Base-by-base conservation (phyloP, 495 filamentous ascomycete genomes). In the Penicillium coffeae region DNA sequence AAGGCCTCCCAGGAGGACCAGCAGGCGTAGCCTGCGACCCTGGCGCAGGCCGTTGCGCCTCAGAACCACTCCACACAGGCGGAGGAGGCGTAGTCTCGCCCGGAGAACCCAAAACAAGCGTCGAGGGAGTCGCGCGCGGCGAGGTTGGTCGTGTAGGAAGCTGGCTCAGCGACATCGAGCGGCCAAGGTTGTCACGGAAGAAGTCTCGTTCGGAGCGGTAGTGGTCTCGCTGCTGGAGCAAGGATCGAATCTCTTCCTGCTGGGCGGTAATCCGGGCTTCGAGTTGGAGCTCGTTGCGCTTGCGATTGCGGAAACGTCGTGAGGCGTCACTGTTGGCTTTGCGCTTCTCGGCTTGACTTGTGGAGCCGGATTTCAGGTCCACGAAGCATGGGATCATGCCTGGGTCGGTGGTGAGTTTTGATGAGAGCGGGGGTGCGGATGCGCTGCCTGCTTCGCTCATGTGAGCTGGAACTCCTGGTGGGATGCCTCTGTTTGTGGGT, bases 241-340 rank as follows among this genome's bases (percentile, higher is more conserved):
- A 48, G 16, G 77, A 73, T 10, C 81, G 75, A 14, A 83, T 68
- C 47, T 71, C 70, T 0, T 71, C 74, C 56, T 85, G 79, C 48
- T 82, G 73, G 21, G 84, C 81, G 0, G 46, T 54, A 10, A 73
- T 60, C 32, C 77, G 84, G 38, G 78, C 77, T 30, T 82, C 79
- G 21, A 85, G 82, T 58, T 90, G 85, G 55, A 80, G 77, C 66
- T 96, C 92, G 58, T 89, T 90, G 58, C 93, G 86, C 65, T 96
- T 97, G 43, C 92, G 79, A 60, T 87, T 83, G 45, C 93, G 84
- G 58, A 97, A 96, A 35, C 93, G 75, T 48, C 90, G 84, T 34
- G 90, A 96, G 7, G 93, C 93, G 37, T 88, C 89, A 42, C 94
- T 95, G 63, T 98, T 98, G 34, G 90, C 85, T 69, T 89, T 88